Evolutionary conservation across 2,329 filamentous ascomycete species (phyloP), one percentile per base, ranked within the genome.

Genomic region (Ustulina deusta): DNA sequence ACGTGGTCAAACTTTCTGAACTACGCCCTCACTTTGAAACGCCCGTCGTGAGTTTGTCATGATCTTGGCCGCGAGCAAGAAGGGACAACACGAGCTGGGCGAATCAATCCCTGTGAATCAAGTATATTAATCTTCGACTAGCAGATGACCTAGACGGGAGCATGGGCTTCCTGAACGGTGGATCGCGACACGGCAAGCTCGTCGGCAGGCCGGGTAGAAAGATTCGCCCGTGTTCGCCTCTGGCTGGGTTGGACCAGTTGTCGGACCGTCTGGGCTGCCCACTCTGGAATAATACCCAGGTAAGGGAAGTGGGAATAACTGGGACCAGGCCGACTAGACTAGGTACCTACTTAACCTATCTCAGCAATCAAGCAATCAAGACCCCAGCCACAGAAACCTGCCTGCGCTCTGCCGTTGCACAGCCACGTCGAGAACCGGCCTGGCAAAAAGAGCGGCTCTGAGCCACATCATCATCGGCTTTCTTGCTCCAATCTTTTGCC

Each of bases 141-240:
- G 27, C 25, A 27, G n/a, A 17, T 55, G 38, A 32, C 32, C 32
- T 25, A 34, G 55, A 29, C 32, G 25, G 32, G 48, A 63, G 60
- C 27, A 49, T 7, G 40, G 46, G 22, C 17, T 29, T 48, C 20
- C 34, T 25, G 27, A 17, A 13, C 20, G 22, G 61, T 68, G 61
- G 65, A 63, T 65, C 65, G 49, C 51, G 46, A 34, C 52, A 58
- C 61, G 65, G 65, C 65, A 68, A 61, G 51, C 61, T 27, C 13
- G 32, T 68, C 65, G 65, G 65, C 51, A 68, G 51, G 44, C 42
- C 52, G 61, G 61, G 61, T 68, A 40, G 56, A 65, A 65, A 68
- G 51, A 61, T 65, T 68, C 51, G 57, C 61, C 61, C 65, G 38
- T 38, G 11, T 17, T 57, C 32, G 38, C 48, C 32, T 44, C 38